Evolutionary conservation across 305 asterid genomes (phyloP).

Genomic region (Euphrasia arctica): DNA sequence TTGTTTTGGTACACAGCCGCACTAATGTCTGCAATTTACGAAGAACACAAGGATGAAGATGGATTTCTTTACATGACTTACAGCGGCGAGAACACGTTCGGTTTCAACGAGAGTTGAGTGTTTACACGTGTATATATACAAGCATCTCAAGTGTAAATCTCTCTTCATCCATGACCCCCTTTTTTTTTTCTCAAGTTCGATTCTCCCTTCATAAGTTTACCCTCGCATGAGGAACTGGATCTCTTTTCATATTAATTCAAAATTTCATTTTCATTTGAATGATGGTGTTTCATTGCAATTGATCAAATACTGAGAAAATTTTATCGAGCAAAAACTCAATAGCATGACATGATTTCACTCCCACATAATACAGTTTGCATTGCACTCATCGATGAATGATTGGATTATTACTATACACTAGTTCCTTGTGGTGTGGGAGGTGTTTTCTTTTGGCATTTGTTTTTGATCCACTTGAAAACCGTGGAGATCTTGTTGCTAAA

Average conservation of each 20-base stretch:
- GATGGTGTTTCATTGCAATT: not conserved
- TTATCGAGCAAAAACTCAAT: too few species aligned
- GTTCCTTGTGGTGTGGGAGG: slow-evolving; percentile 28
- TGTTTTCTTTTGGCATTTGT: slow-evolving; percentile 61
- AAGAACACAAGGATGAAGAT: slow-evolving; percentile 51
- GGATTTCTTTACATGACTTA: slow-evolving; percentile 60
- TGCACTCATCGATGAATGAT: too few species aligned
- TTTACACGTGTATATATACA: slow-evolving; percentile 8
- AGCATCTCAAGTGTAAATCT: slow-evolving; percentile 27
- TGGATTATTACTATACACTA: slow-evolving; percentile 5
- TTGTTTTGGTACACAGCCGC: slow-evolving; percentile 44
- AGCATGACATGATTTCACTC: too few species aligned
- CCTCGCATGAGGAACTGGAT: not conserved
- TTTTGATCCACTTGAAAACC: slow-evolving; percentile 71
- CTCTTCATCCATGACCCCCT: not conserved
- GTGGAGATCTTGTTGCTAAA: slow-evolving; percentile 43
- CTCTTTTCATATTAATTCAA: slow-evolving; percentile 15
- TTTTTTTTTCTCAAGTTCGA: slow-evolving; percentile 4
- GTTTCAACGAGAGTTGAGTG: slow-evolving; percentile 22
- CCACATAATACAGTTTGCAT: too few species aligned
- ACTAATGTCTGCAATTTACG: slow-evolving; percentile 50
- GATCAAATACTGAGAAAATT: not conserved
- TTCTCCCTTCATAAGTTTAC: not conserved
- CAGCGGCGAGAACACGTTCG: slow-evolving; percentile 55
- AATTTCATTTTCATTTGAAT: not conserved